phyloP scores from a whole-genome alignment of 768 basidiomycete species.

The Leccinum fibrillosum region DNA sequence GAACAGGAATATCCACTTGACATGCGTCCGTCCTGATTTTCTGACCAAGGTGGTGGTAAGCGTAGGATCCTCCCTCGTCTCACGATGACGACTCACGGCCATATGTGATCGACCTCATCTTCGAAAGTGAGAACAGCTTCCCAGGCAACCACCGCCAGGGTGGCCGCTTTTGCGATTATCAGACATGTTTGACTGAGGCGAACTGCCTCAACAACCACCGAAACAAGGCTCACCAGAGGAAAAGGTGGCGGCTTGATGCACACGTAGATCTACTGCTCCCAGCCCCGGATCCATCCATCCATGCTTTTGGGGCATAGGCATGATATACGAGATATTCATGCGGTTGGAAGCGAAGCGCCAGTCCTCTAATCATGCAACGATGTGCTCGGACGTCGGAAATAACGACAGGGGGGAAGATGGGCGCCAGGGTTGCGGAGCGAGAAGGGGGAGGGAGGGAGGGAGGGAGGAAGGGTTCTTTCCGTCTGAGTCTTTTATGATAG shows the following conservation, averaged over 20 bases:
- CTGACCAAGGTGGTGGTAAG: not conserved
- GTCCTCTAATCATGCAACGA: not conserved
- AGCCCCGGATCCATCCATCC: slow-evolving; percentile 1
- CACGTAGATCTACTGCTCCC: not conserved
- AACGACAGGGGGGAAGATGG: not conserved
- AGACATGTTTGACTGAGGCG: not conserved
- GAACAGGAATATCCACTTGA: slow-evolving; percentile 23
- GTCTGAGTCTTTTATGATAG: not conserved
- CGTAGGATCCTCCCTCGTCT: not conserved
- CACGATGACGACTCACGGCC: slow-evolving; percentile 16
- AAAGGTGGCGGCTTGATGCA: not conserved
- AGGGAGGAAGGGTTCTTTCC: not conserved
- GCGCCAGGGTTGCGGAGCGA: not conserved
- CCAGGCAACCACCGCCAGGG: slow-evolving; percentile 12
- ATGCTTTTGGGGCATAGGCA: not conserved
- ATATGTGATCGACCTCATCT: slow-evolving; percentile 17
- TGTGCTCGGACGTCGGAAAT: not conserved
- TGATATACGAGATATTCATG: not conserved
- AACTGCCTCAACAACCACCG: not conserved
- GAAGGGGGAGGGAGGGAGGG: not conserved
- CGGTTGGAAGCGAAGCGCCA: not conserved
- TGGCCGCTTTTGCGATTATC: slow-evolving; percentile 6
- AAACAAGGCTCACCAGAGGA: slow-evolving; percentile 15
- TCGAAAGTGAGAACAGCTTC: slow-evolving; percentile 16
- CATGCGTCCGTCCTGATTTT: not conserved